Base-by-base conservation (phyloP, 83 land plant genomes). In the Picea abies region DNA sequence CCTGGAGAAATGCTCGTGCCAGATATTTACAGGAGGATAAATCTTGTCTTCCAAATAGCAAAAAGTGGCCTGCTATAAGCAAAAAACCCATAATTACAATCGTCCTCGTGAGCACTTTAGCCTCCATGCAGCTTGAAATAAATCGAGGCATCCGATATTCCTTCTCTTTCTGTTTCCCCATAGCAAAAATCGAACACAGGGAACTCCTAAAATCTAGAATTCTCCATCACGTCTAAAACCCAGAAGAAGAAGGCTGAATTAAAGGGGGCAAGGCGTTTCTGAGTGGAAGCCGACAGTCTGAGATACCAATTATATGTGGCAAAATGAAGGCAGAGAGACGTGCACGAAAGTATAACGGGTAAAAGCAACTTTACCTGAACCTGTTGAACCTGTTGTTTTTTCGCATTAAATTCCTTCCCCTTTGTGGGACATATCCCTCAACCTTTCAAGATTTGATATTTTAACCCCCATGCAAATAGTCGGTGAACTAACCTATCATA, bases 151-250 rank as follows among this genome's bases (percentile, higher is more conserved):
- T 35, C 9, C 15, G 16, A 1, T 20, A 16, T 26, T 76, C 62
- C 37, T 56, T 76, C 60, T 76, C 79, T 56, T 76, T 76, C 19
- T 76, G 62, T 19, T 76, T 76, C 0, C 79, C 79, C 9, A 22
- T 76, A 23, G 5, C 78, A 52, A 23, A 4, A 70, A 37, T 6
- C 20, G 0, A 20, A 2, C 32, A 17, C 22, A 69, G 19, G 19
- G 37, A 35, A 35, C 73, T 17, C 19, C 3, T 11, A 11, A 52
- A 10, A 52, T 11, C 56, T 52, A 11, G 14, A 52, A 52, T 1
- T 11, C 14, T 1, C 11, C 8, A 10, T 49, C 52, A 49, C 52
- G 2, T 49, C 52, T 9, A n/a, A 49, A 49, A 1, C 52, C 11
- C 52, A 64, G 23, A 20, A 19, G 22, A 17, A 20, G 9, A 63